phyloP scores from a whole-genome alignment of 306 rosid species.

The Gynostemma pentaphyllum region DNA sequence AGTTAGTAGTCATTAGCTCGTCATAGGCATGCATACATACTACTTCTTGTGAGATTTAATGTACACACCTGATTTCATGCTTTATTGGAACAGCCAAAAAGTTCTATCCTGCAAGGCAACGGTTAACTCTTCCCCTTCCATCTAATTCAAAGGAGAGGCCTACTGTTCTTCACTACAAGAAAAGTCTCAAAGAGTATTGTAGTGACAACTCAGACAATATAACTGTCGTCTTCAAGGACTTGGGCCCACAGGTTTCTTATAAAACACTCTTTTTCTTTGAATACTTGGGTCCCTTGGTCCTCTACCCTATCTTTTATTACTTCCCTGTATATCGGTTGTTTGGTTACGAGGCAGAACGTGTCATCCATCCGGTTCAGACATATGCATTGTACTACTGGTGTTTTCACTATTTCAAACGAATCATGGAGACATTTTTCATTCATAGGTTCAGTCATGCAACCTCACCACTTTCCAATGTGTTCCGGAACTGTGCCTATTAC shows the following conservation, averaged over 20 bases:
- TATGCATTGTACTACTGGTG: slow-evolving; percentile 94
- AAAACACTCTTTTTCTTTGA: slow-evolving; percentile 76
- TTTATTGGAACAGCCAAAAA: slow-evolving; percentile 54
- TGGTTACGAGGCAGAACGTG: slow-evolving; percentile 70
- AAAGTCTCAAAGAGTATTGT: slow-evolving; percentile 59
- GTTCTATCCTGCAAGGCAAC: slow-evolving; percentile 71
- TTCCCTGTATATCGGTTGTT: slow-evolving; percentile 58
- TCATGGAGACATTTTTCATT: slow-evolving; percentile 81
- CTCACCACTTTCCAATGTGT: slow-evolving; percentile 87
- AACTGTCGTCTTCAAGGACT: slow-evolving; percentile 74
- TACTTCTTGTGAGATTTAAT: not conserved
- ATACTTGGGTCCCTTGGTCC: slow-evolving; percentile 85
- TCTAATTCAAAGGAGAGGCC: slow-evolving; percentile 81
- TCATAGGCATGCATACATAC: not conserved
- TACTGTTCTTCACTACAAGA: slow-evolving; percentile 58
- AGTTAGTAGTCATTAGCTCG: not conserved
- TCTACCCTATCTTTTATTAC: slow-evolving; percentile 85
- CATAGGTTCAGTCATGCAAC: slow-evolving; percentile 98
- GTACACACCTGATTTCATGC: not conserved
- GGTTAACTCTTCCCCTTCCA: slow-evolving; percentile 72
- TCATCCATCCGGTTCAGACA: slow-evolving; percentile 71
- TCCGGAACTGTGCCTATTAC: slow-evolving; percentile 93
- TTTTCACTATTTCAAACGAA: slow-evolving; percentile 86
- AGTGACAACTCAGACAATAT: slow-evolving; percentile 44
- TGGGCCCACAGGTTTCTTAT: slow-evolving; percentile 89